Evolutionary conservation across 352 stramenopile species (phyloP).

Genomic region (Globisporangium rhizosaccharum): DNA sequence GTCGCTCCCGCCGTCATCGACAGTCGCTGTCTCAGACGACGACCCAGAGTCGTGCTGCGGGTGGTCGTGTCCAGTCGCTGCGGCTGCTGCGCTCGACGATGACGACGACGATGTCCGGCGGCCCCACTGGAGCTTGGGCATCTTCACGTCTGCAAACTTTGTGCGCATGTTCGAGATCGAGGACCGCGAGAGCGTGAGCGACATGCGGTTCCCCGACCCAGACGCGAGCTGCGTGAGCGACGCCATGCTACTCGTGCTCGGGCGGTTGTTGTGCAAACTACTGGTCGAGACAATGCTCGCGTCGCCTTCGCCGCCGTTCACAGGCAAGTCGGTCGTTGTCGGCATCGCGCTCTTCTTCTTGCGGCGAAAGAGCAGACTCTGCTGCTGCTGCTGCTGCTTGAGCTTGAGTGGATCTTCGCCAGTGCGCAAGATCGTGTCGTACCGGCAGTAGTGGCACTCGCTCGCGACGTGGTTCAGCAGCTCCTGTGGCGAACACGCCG

Average conservation of each 20-base stretch:
- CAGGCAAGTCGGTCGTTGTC: constrained; percentile 58
- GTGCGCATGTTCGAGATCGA: constrained; percentile 49
- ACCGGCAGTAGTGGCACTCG: constrained; percentile 76
- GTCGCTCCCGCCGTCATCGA: constrained; percentile 59
- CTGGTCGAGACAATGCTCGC: constrained; percentile 67
- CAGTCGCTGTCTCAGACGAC: constrained; percentile 46
- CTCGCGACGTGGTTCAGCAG: constrained; percentile 60
- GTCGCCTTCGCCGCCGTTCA: constrained; percentile 69
- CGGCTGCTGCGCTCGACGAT: constrained; percentile 16
- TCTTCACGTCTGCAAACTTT: constrained; percentile 62
- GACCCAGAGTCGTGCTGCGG: not conserved
- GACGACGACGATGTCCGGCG: constrained; percentile 32
- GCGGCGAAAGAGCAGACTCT: constrained; percentile 20
- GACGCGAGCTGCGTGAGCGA: constrained; percentile 13
- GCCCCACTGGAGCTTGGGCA: constrained; percentile 56
- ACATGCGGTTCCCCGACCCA: constrained; percentile 27
- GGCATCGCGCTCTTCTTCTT: constrained; percentile 76
- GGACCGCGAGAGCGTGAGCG: constrained; percentile 35
- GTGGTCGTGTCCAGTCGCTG: not conserved
- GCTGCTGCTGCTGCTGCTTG: constrained; percentile 29
- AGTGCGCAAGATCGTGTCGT: constrained; percentile 66
- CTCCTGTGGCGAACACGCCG: constrained; percentile 49
- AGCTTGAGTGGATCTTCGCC: constrained; percentile 60
- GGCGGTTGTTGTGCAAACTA: constrained; percentile 17
- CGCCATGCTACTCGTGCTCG: constrained; percentile 18